A percentile compares a stretch with the other conserved stretches of the same genome.
Evolutionary conservation across 2,329 filamentous ascomycete species (phyloP).

Genomic region (Trichoderma semiorbis): DNA sequence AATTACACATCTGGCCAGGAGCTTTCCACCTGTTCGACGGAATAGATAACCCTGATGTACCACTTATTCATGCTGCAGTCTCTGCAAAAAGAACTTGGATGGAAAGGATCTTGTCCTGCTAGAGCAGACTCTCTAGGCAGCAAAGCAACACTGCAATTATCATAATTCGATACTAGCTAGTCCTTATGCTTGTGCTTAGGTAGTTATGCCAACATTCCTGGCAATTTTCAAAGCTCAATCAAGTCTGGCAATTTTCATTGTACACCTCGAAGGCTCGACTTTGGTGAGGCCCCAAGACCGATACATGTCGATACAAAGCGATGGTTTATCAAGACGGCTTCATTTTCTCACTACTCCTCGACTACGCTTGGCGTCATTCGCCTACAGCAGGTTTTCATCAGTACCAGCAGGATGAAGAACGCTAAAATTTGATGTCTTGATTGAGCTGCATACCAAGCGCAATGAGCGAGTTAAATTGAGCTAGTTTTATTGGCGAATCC

Average conservation of each 20-base stretch:
- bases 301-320: not conserved
- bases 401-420: not conserved
- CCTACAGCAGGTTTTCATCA: not conserved
- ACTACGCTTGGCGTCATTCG: not conserved
- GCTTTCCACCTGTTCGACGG: slow-evolving; percentile 22
- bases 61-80: slow-evolving; percentile 21
- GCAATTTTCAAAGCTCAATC: not conserved
- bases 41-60: slow-evolving; percentile 20
- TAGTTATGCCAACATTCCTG: not conserved
- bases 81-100: slow-evolving; percentile 21
- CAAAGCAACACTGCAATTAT: not conserved
- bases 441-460: not conserved
- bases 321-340: not conserved
- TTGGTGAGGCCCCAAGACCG: not conserved
- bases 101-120: not conserved
- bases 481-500: not conserved
- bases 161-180: not conserved
- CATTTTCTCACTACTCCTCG: not conserved
- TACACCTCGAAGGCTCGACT: not conserved
- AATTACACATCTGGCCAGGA: slow-evolving; percentile 25
- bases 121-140: no score
- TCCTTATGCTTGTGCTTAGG: not conserved
- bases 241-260: not conserved
- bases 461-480: not conserved
- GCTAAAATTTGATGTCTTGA: not conserved